Base-by-base conservation (phyloP, 371 early-diverging fungal genomes). In the Blakeslea trispora region DNA sequence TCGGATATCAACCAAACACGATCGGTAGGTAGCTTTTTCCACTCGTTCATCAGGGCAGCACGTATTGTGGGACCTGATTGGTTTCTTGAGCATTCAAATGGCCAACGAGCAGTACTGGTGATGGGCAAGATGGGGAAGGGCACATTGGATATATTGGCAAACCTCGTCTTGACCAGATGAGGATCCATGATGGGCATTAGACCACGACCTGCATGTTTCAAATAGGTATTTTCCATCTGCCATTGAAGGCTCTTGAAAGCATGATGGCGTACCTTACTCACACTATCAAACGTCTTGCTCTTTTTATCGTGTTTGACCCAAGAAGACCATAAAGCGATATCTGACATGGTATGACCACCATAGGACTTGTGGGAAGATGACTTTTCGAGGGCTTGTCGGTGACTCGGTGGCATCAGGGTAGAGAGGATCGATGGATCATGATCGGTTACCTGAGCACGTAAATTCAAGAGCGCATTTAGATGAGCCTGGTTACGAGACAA, bases 101-200 rank as follows among this genome's bases (percentile, higher is more conserved):
- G 75, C 75, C 75, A 75, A 15, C 64, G 18, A 0, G n/a, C 7
- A 0, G 69, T 63, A n/a, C 52, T 40, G 4, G 45, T 28, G 11
- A 75, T 50, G 5, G 64, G 22, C 1, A 10, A 23, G 22, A 67
- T 35, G 0, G 14, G 15, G 0, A 63, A 39, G 0, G 45, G 4
- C 15, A 55, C 62, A 17, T 50, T 40, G 7, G 64, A 62, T 9
- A 69, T 43, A 51, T 52, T 57, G 5, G 21, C 43, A 5, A 57
- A 47, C 5, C 72, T 60, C 3, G 51, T 55, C 8, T 43, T 45
- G 28, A 55, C 58, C 1, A 32, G 28, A 3, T 57, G 43, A 1
- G 41, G 28, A 4, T 63, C 59, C 22, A 64, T 34, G 11, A 71
- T 59, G 0, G 69, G 75, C 45, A 66, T 28, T 0, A 68, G 18